These are phyloP conservation scores for Suillus spraguei DNA, from an alignment of 768 basidiomycete genomes.

Conservation along the genomic window DNA sequence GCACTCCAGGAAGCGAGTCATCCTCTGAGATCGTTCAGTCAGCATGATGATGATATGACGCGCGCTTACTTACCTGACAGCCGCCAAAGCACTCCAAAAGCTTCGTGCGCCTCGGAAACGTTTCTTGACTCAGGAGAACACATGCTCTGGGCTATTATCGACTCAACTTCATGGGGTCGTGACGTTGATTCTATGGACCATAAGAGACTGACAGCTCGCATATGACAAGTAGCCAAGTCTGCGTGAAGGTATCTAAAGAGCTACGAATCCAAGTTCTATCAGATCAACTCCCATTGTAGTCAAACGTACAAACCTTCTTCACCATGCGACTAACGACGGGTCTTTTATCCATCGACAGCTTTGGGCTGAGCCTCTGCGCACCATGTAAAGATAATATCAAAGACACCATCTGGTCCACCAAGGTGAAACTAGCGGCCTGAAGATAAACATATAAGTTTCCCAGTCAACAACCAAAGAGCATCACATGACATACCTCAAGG, in stretches of 20 bases:
- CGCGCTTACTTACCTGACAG: slow-evolving; percentile 61
- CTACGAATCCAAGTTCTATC: slow-evolving; percentile 35
- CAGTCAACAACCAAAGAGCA: slow-evolving; percentile 14
- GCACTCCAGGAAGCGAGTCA: slow-evolving; percentile 74
- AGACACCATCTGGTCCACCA: slow-evolving; percentile 64
- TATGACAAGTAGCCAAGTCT: slow-evolving; percentile 71
- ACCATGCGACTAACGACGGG: slow-evolving; percentile 61
- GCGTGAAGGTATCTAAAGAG: slow-evolving; percentile 75
- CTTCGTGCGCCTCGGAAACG: slow-evolving; percentile 69
- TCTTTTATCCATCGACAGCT: slow-evolving; percentile 56
- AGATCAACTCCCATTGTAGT: not conserved
- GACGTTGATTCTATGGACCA: slow-evolving; percentile 71
- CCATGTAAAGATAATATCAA: slow-evolving; percentile 58
- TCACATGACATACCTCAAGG: slow-evolving; percentile 47
- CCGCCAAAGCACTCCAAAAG: slow-evolving; percentile 93
- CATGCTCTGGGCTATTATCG: slow-evolving; percentile 76
- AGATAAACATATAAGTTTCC: slow-evolving; percentile 17
- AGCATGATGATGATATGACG: not conserved
- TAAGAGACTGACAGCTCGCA: slow-evolving; percentile 76
- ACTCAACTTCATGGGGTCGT: slow-evolving; percentile 69
- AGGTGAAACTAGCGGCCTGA: slow-evolving; percentile 65
- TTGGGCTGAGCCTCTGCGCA: slow-evolving; percentile 51
- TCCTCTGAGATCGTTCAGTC: slow-evolving; percentile 61
- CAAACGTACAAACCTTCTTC: slow-evolving; percentile 39
- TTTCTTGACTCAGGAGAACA: slow-evolving; percentile 50